Evolutionary conservation across 192 early-diverging fungal genomes (phyloP).

Genomic region (Coemansia sp.): DNA sequence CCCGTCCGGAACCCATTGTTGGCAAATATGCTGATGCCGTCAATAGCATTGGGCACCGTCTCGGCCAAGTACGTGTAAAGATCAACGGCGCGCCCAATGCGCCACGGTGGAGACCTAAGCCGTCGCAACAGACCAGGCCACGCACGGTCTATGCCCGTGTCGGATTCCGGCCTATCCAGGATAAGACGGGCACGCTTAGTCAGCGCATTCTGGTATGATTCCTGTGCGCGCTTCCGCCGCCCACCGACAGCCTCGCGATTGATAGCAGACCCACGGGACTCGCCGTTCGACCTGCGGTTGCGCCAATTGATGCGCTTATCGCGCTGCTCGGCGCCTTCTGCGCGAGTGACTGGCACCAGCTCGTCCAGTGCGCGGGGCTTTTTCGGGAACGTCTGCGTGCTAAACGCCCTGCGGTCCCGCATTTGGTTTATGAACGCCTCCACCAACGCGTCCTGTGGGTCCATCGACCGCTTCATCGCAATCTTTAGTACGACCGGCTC

Average conservation of each 20-base stretch:
- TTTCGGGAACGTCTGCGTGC: not conserved
- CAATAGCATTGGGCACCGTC: conserved; percentile 9
- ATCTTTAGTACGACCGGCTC: conserved; percentile 1
- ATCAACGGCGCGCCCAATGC: conserved; percentile 21
- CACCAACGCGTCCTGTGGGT: conserved; percentile 20
- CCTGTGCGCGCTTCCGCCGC: not conserved
- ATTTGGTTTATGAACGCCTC: conserved; percentile 21
- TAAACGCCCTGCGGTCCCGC: conserved; percentile 11
- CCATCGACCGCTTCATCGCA: conserved; percentile 13
- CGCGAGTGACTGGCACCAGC: conserved; percentile 5
- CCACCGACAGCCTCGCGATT: not conserved
- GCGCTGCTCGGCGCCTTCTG: conserved; percentile 2
- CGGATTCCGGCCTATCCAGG: not conserved
- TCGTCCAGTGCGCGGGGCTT: conserved; percentile 1
- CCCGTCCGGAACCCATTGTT: conserved; percentile 23
- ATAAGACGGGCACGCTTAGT: conserved; percentile 14
- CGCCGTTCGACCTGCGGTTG: not conserved
- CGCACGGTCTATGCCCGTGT: not conserved
- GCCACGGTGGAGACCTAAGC: conserved; percentile 3
- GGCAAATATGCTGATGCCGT: conserved; percentile 12
- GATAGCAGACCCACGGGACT: not conserved
- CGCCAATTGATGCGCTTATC: not conserved
- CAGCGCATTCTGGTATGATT: not conserved
- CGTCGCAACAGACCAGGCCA: conserved; percentile 12
- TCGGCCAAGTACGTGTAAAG: conserved; percentile 24